phyloP scores from a whole-genome alignment of 1,139 yeast genomes.

The Kazachstania sp. region DNA sequence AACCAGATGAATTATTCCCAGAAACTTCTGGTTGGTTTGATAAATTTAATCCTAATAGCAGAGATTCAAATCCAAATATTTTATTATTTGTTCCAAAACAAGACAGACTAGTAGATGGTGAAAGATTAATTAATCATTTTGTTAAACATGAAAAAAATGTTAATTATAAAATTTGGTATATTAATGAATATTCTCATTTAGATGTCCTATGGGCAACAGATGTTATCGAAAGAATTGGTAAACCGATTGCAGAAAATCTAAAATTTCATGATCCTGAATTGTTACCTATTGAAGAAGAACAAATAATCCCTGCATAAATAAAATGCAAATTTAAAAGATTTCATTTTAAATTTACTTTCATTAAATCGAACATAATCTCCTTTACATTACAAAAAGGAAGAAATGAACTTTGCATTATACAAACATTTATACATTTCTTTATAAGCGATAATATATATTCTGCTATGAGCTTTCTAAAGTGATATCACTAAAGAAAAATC shows the following conservation, averaged over 20 bases:
- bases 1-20: slow-evolving; percentile 26
- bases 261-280: slow-evolving; percentile 5
- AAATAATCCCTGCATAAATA: too few relatives aligned
- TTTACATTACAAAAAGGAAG: too few relatives aligned
- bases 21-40: slow-evolving; percentile 29
- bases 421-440: too few relatives aligned
- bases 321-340: too few relatives aligned
- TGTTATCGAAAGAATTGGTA: slow-evolving; percentile 47
- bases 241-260: slow-evolving; percentile 28
- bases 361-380: too few relatives aligned
- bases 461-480: too few relatives aligned
- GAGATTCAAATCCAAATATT: slow-evolving; percentile 29
- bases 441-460: too few relatives aligned
- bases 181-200: slow-evolving; percentile 68
- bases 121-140: slow-evolving; percentile 40
- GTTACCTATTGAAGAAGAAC: not conserved
- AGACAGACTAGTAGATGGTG: slow-evolving; percentile 55
- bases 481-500: too few relatives aligned
- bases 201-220: slow-evolving; percentile 88
- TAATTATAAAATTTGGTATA: slow-evolving; percentile 36
- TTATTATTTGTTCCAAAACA: slow-evolving; percentile 45
- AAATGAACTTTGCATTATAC: too few relatives aligned
- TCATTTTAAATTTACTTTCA: too few relatives aligned
- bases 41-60: slow-evolving; percentile 5
- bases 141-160: slow-evolving; percentile 40